Percentiles rank a stretch among this genome's conserved stretches.
Evolutionary conservation across 2,329 filamentous ascomycete species (phyloP).

Genomic region (Meredithiella fracta): DNA sequence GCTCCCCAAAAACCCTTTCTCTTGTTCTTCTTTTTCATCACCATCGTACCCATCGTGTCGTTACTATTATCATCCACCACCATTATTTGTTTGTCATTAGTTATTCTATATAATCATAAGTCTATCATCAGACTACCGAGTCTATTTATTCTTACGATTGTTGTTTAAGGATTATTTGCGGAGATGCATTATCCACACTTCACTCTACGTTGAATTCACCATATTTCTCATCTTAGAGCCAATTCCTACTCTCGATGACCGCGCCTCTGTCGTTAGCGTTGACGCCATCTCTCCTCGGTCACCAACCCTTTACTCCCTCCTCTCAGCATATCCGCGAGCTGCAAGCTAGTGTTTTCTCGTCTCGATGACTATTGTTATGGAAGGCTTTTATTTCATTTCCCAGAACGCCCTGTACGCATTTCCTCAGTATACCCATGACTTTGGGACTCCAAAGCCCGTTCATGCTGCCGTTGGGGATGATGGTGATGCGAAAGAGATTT

Average conservation of each 20-base stretch:
- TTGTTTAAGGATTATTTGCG: background rate
- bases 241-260: background rate
- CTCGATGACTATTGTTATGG: slow-evolving; percentile 15
- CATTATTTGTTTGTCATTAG: background rate
- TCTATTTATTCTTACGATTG: background rate
- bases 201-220: background rate
- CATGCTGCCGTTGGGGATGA: background rate
- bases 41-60: background rate
- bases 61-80: background rate
- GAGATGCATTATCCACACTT: background rate
- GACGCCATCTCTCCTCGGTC: background rate
- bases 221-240: background rate
- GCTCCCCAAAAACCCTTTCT: background rate
- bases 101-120: background rate
- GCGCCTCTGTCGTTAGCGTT: background rate
- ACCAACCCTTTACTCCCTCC: background rate
- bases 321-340: slow-evolving; percentile 12
- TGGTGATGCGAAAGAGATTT: slow-evolving; percentile 22
- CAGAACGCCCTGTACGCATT: slow-evolving; percentile 17
- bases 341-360: slow-evolving; percentile 13
- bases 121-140: background rate
- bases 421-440: slow-evolving; percentile 20
- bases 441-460: slow-evolving; percentile 14
- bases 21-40: background rate
- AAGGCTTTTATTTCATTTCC: slow-evolving; percentile 14